Evolutionary conservation across 2,329 filamentous ascomycete species (phyloP).

Genomic region (Ilyonectria destructans): DNA sequence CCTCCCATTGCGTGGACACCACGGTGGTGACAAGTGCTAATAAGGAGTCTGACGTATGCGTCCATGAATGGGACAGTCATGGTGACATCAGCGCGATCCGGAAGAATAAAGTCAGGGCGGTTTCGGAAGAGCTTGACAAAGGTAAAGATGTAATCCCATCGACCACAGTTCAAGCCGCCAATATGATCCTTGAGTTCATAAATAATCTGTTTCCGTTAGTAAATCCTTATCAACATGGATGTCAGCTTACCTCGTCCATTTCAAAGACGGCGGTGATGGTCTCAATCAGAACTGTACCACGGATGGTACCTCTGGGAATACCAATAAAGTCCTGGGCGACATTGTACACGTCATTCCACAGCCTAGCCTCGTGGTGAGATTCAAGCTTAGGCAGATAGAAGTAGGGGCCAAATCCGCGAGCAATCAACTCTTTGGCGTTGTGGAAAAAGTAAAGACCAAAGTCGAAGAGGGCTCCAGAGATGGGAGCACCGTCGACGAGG

Average conservation of each 20-base stretch:
- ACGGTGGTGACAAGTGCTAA: slow-evolving; percentile 97
- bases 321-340: slow-evolving; percentile 93
- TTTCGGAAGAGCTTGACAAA: slow-evolving; percentile 99
- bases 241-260: slow-evolving; percentile 84
- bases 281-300: slow-evolving; percentile 96
- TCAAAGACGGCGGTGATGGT: slow-evolving; percentile 98
- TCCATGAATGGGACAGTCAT: slow-evolving; percentile 99
- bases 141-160: slow-evolving; percentile 99
- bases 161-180: slow-evolving; percentile 96
- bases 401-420: slow-evolving; percentile 89
- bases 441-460: slow-evolving; percentile 99
- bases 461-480: slow-evolving; percentile 94
- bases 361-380: slow-evolving; percentile 94
- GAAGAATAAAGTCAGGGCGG: slow-evolving; percentile 92
- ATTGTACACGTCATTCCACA: slow-evolving; percentile 99
- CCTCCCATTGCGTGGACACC: slow-evolving; percentile 99
- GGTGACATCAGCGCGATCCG: slow-evolving; percentile 91
- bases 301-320: slow-evolving; percentile 91
- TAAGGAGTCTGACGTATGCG: slow-evolving; percentile 93
- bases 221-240: slow-evolving; percentile 78
- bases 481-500: slow-evolving; percentile 93
- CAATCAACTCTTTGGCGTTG: slow-evolving; percentile 92
- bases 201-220: slow-evolving; percentile 75
- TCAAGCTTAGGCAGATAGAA: slow-evolving; percentile 99
- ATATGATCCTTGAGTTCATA: slow-evolving; percentile 98